phyloP scores from a whole-genome alignment of 129 eudicot genomes.

The Glebionis coronaria region DNA sequence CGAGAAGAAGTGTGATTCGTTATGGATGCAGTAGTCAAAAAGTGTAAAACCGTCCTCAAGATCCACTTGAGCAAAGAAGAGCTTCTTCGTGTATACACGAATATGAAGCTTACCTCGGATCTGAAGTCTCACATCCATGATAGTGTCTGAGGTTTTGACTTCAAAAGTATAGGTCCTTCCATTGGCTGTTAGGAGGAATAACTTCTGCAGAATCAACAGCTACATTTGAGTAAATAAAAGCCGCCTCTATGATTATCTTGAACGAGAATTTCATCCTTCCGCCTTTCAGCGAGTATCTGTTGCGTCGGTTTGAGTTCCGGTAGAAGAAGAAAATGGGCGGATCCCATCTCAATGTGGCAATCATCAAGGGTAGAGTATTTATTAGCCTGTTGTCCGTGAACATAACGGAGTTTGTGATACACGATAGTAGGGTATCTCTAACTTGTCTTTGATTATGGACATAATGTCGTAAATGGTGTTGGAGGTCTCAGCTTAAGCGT shows the following conservation, averaged over 20 bases:
- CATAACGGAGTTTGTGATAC: too few relatives aligned
- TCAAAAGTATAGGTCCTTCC: slow-evolving; percentile 53
- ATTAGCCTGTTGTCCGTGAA: background rate
- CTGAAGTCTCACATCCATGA: slow-evolving; percentile 46
- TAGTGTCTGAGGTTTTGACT: slow-evolving; percentile 48
- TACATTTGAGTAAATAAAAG: background rate
- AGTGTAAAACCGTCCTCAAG: slow-evolving; percentile 20
- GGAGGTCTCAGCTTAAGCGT: too few relatives aligned
- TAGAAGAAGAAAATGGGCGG: background rate
- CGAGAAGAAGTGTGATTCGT: slow-evolving; percentile 22
- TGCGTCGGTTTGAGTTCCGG: too few relatives aligned
- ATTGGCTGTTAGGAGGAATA: slow-evolving; percentile 45
- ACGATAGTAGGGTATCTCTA: too few relatives aligned
- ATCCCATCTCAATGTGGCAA: slow-evolving; percentile 22
- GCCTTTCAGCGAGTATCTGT: too few relatives aligned
- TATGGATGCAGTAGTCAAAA: slow-evolving; percentile 26
- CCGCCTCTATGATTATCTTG: slow-evolving; percentile 1
- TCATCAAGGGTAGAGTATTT: slow-evolving; percentile 18
- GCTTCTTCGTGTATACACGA: slow-evolving; percentile 18
- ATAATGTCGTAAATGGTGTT: too few relatives aligned
- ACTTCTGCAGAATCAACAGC: background rate
- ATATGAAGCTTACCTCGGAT: slow-evolving; percentile 47
- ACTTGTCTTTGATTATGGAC: too few relatives aligned
- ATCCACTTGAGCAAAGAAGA: slow-evolving; percentile 23
- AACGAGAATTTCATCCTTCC: background rate